Evolutionary conservation across 305 asterid species (phyloP).

Genomic region (Stenogyne calaminthoides): DNA sequence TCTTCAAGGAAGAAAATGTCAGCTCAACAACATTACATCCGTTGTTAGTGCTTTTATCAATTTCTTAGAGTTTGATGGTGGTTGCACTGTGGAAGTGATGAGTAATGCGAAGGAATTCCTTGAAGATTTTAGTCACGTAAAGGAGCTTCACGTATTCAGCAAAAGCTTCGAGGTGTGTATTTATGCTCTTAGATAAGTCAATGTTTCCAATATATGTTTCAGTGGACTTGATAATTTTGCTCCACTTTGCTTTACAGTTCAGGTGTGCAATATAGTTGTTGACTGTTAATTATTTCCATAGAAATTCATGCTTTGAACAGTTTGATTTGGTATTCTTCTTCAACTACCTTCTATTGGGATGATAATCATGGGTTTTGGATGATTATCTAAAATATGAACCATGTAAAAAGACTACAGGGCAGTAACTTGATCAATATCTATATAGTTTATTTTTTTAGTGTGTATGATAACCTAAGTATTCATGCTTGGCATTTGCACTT

Average conservation of each 20-base stretch:
- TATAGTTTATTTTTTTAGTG: neutral
- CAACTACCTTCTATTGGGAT: neutral
- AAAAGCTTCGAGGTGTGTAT: constrained; percentile 8
- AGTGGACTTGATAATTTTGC: neutral
- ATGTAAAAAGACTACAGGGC: neutral
- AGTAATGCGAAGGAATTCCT: neutral
- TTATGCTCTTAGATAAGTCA: neutral
- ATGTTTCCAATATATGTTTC: neutral
- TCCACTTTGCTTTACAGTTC: neutral
- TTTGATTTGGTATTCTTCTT: neutral
- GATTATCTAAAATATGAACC: neutral
- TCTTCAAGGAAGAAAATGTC: neutral
- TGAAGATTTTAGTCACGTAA: constrained; percentile 6
- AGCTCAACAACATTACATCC: neutral
- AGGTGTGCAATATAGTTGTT: neutral
- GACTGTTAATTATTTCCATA: too few relatives aligned
- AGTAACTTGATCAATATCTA: neutral
- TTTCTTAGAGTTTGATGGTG: neutral
- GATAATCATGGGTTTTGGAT: too few relatives aligned
- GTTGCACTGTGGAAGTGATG: neutral
- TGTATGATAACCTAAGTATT: neutral
- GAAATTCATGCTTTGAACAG: neutral
- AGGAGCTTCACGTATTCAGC: constrained; percentile 11
- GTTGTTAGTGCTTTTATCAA: constrained; percentile 11
- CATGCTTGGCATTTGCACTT: neutral